Conservation (phyloP, 495 filamentous ascomycete genomes). For the Hamigera avellanea region DNA sequence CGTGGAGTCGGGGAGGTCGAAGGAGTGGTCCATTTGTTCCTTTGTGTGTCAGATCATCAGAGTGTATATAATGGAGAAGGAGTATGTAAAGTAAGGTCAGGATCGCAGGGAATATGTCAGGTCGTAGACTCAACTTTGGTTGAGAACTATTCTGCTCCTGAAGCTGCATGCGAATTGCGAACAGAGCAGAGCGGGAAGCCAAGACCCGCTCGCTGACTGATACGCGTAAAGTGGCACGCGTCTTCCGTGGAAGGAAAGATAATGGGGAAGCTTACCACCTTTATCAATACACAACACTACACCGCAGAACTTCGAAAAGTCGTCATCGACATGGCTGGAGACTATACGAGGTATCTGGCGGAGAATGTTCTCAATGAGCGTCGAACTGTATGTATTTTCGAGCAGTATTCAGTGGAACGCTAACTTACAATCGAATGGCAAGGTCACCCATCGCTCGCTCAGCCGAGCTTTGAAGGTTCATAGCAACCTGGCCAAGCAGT, state of each 20-base stretch:
- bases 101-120: too few species aligned
- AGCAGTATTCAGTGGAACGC: background rate
- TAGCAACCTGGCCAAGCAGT: constrained; percentile 76
- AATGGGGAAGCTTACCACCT: too few species aligned
- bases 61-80: too few species aligned
- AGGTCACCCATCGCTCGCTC: constrained; percentile 80
- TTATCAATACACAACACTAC: too few species aligned
- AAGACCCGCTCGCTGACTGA: constrained; percentile 39
- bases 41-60: background rate
- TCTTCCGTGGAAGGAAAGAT: constrained; percentile 5
- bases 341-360: constrained; percentile 62
- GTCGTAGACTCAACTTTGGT: too few species aligned
- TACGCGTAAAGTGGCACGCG: constrained; percentile 42
- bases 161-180: too few species aligned
- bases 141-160: too few species aligned
- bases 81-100: background rate
- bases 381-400: constrained; percentile 45
- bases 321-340: constrained; percentile 37
- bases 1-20: constrained; percentile 73
- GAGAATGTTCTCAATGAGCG: constrained; percentile 67
- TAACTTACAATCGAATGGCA: background rate
- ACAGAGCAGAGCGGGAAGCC: constrained; percentile 10
- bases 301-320: too few species aligned
- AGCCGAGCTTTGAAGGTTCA: constrained; percentile 72
- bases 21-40: constrained; percentile 31